These are phyloP conservation scores for Rhytidiadelphus loreus DNA, from an alignment of 225 moss, liverwort and hornwort species.

Conservation along the genomic window DNA sequence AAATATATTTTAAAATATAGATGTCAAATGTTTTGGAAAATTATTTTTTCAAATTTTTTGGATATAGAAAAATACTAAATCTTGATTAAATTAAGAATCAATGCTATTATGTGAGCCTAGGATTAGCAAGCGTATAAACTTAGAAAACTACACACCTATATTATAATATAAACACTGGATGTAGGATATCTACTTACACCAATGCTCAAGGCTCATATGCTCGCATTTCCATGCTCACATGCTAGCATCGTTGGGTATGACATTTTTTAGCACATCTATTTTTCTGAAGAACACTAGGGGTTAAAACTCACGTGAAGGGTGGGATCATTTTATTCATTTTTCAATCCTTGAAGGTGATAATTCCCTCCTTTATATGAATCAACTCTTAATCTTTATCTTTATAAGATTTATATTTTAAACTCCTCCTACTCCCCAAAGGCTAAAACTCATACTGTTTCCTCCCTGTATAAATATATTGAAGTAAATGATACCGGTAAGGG, in stretches of 20 bases:
- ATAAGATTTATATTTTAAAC: too few species aligned
- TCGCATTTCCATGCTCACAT: too few species aligned
- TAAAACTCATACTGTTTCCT: neutral
- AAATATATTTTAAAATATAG: neutral
- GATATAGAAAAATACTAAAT: too few species aligned
- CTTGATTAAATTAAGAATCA: neutral
- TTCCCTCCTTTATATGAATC: neutral
- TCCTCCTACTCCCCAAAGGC: neutral
- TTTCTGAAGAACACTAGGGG: too few species aligned
- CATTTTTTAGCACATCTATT: neutral
- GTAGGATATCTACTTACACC: too few species aligned
- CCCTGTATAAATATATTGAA: neutral
- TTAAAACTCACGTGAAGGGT: neutral
- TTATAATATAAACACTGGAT: too few species aligned
- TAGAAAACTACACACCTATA: too few species aligned
- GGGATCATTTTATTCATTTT: neutral
- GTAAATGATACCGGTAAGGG: neutral
- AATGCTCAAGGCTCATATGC: too few species aligned
- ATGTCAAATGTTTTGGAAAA: neutral
- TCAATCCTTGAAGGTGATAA: neutral
- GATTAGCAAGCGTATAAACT: too few species aligned
- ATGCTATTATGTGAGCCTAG: too few species aligned
- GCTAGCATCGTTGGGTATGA: too few species aligned
- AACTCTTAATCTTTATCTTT: neutral
- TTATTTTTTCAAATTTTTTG: neutral